Conservation (phyloP, 352 stramenopile genomes). For the Phytopythium kandeliae region DNA sequence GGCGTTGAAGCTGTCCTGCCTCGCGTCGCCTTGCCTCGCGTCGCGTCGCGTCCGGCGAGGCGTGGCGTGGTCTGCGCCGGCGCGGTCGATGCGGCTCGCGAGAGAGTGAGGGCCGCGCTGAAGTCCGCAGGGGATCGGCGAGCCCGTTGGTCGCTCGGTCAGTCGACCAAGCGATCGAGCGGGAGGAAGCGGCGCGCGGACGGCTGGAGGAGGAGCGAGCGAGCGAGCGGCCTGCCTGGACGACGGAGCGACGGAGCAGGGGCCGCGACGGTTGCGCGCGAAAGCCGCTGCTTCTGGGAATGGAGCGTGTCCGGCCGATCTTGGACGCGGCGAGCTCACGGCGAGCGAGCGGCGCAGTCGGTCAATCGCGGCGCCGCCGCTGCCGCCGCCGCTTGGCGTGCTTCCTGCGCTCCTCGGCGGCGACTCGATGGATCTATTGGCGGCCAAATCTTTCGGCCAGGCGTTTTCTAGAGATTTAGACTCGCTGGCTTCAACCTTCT, state of each 20-base stretch:
- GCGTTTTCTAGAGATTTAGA: background rate
- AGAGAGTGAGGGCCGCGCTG: too few species aligned
- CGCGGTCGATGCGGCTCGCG: too few species aligned
- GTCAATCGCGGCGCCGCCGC: conserved; percentile 1
- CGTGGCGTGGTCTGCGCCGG: too few species aligned
- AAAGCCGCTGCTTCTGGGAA: conserved; percentile 5
- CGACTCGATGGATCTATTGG: background rate
- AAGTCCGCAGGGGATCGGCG: too few species aligned
- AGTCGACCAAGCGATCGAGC: too few species aligned
- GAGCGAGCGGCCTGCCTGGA: background rate
- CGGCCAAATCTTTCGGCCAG: too few species aligned
- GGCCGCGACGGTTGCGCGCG: conserved; percentile 2
- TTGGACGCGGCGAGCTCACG: background rate
- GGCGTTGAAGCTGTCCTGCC: conserved; percentile 1
- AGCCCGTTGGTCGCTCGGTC: too few species aligned
- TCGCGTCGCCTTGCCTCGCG: too few species aligned
- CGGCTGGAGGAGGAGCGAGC: background rate
- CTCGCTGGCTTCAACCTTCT: background rate
- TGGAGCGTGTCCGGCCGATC: background rate
- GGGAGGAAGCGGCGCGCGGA: background rate
- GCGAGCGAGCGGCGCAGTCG: background rate
- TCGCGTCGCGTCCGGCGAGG: background rate
- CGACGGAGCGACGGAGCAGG: background rate
- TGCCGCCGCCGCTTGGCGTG: background rate
- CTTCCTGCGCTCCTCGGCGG: background rate